Evolutionary conservation across 2,329 filamentous ascomycete genomes (phyloP).

Genomic region (Teratosphaeria nubilosa): DNA sequence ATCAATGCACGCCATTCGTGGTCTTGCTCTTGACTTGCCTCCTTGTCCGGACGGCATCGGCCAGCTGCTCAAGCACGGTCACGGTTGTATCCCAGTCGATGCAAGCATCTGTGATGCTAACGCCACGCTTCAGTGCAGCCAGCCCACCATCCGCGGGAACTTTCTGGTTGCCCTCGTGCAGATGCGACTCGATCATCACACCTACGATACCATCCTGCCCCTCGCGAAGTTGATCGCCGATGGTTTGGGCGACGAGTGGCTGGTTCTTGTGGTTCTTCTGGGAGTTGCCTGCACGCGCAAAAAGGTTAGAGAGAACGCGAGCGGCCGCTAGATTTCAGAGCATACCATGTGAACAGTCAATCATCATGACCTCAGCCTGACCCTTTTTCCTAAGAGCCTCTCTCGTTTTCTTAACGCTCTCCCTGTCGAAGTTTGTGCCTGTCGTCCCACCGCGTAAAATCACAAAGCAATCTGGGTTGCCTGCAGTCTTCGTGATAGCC

Average conservation of each 20-base stretch:
- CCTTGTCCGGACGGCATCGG: slow-evolving; percentile 68
- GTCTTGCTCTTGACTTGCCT: slow-evolving; percentile 39
- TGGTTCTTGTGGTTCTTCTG: slow-evolving; percentile 97
- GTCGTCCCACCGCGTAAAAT: slow-evolving; percentile 85
- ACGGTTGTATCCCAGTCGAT: slow-evolving; percentile 87
- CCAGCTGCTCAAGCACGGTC: slow-evolving; percentile 70
- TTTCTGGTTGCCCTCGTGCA: slow-evolving; percentile 72
- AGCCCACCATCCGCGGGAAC: slow-evolving; percentile 68
- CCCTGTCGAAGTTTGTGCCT: slow-evolving; percentile 87
- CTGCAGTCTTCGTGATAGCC: slow-evolving; percentile 83
- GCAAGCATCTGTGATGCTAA: slow-evolving; percentile 93
- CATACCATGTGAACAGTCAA: slow-evolving; percentile 92
- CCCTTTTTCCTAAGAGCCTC: slow-evolving; percentile 72
- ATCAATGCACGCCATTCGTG: slow-evolving; percentile 9
- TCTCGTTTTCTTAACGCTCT: slow-evolving; percentile 69
- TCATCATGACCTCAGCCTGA: slow-evolving; percentile 84
- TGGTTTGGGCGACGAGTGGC: slow-evolving; percentile 73
- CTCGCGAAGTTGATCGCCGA: slow-evolving; percentile 76
- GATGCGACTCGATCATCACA: slow-evolving; percentile 98
- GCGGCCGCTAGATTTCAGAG: slow-evolving; percentile 5
- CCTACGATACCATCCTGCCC: slow-evolving; percentile 85
- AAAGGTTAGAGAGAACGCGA: background rate
- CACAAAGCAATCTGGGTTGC: slow-evolving; percentile 96
- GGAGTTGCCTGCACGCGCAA: slow-evolving; percentile 62
- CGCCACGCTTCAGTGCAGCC: slow-evolving; percentile 68